Evolutionary conservation across 768 basidiomycete genomes (phyloP).

Genomic region (Russula olivacea): DNA sequence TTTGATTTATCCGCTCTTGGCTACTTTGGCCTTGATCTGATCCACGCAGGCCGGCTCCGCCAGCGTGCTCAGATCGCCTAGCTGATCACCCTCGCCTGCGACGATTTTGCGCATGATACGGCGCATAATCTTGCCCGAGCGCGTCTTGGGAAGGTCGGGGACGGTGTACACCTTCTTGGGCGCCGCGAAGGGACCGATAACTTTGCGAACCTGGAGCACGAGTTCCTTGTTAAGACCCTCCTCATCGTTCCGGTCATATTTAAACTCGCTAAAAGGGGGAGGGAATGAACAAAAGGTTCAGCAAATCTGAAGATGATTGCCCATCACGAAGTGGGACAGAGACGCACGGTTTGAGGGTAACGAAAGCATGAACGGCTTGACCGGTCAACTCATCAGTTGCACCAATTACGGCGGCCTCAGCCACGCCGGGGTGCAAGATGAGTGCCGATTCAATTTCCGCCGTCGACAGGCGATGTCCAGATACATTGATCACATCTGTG

Average conservation of each 20-base stretch:
- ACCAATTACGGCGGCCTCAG: conserved; percentile 93
- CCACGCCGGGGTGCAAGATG: conserved; percentile 90
- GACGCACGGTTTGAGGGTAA: conserved; percentile 86
- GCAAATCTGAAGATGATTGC: background rate
- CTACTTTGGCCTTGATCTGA: conserved; percentile 74
- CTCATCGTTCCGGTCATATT: conserved; percentile 67
- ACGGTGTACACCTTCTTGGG: conserved; percentile 90
- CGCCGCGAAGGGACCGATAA: conserved; percentile 95
- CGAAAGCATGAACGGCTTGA: conserved; percentile 92
- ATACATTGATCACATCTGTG: conserved; percentile 95
- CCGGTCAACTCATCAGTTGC: conserved; percentile 84
- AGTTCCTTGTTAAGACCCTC: conserved; percentile 75
- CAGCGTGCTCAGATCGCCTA: conserved; percentile 90
- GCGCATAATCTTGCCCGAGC: conserved; percentile 96
- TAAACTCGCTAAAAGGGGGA: conserved; percentile 56
- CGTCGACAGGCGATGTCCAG: conserved; percentile 93
- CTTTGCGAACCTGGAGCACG: conserved; percentile 91
- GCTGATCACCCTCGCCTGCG: conserved; percentile 88
- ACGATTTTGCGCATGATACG: conserved; percentile 96
- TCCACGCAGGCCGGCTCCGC: conserved; percentile 88
- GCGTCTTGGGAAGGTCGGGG: conserved; percentile 85
- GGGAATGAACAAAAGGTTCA: background rate
- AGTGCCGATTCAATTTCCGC: conserved; percentile 98
- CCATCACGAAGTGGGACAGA: background rate
- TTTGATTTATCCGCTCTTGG: conserved; percentile 25